Base-by-base conservation (phyloP, 108 stramenopile genomes). In the Pinguiococcus pyrenoidosus region DNA sequence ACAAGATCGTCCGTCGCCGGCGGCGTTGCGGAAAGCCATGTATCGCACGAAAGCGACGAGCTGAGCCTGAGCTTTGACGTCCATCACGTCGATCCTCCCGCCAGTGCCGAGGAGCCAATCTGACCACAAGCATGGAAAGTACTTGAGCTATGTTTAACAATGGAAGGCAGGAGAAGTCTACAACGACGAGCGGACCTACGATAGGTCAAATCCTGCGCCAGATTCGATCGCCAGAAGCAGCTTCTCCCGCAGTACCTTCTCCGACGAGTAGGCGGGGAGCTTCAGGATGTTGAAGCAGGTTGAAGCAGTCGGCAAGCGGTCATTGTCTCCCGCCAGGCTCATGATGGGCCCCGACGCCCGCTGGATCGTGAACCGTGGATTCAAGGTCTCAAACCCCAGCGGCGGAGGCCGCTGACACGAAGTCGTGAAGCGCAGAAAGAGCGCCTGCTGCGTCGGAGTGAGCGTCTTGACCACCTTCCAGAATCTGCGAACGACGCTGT, bases 201-300 rank as follows among this genome's bases (percentile, higher is more conserved):
- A 64, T 47, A 90, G 62, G 39, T 95, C 92, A 56, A 95, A 95
- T 8, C 88, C 88, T 33, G 87, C 73, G 43, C 83, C 84, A 13
- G 85, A 76, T 45, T 73, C 52, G 48, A 95, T 89, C 12, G 88
- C 69, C 45, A 72, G 72, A 9, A 87, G 22, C 37, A 92, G 69
- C 53, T 77, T 67, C 33, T 87, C 78, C 44, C 69, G 60, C 61
- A 91, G 52, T 1, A 86, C 85, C 49, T 80, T 83, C 64, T 89
- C 82, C 46, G 79, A 81, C 54, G 85, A 87, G 73, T 95, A 96
- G 9, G 91, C 86, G 16, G 98, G 98, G 26, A 99, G 80, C 66
- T 99, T 99, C 48, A 99, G 69, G 10, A 73, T 77, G 64, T 99
- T 99, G 69, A 96, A 96, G 72, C 97, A 99, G 34, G 97, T 99